A percentile compares a stretch with the other conserved stretches of the same genome.
Conservation (phyloP, 305 asterid species). For the Fraxinus latifolia region DNA sequence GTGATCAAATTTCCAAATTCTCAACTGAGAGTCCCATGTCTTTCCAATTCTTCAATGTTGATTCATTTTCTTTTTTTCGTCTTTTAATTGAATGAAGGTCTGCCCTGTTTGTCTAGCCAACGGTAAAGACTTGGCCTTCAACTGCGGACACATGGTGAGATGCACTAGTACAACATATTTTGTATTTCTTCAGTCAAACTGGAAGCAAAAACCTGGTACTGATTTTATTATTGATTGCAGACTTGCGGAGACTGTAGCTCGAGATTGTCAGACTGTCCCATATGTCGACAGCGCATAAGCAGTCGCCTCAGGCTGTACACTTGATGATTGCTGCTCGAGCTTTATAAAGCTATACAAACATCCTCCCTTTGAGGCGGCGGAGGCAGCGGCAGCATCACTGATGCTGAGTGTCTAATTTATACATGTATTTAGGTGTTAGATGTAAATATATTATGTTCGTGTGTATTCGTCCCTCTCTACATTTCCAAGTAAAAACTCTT, state of each 20-base stretch:
- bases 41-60: not conserved
- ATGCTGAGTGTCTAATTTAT: not conserved
- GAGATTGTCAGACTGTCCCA: conserved; percentile 62
- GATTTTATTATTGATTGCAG: conserved; percentile 40
- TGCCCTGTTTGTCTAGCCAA: conserved; percentile 74
- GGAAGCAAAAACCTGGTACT: conserved; percentile 4
- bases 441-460: not conserved
- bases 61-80: not conserved
- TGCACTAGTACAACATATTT: not conserved
- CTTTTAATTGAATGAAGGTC: conserved; percentile 34
- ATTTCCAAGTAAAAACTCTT: not conserved
- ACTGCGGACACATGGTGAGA: conserved; percentile 79
- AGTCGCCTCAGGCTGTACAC: conserved; percentile 61
- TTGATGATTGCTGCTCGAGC: conserved; percentile 23
- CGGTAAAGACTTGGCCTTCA: conserved; percentile 63
- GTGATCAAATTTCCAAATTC: not conserved
- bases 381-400: not conserved
- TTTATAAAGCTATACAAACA: not conserved
- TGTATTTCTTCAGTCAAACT: not conserved
- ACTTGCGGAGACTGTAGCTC: conserved; percentile 75
- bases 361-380: not conserved
- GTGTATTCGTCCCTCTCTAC: not conserved
- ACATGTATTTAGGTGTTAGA: not conserved
- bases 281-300: conserved; percentile 67
- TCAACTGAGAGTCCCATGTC: not conserved